phyloP scores from a whole-genome alignment of 768 basidiomycete species.

The Mycena haematopus region DNA sequence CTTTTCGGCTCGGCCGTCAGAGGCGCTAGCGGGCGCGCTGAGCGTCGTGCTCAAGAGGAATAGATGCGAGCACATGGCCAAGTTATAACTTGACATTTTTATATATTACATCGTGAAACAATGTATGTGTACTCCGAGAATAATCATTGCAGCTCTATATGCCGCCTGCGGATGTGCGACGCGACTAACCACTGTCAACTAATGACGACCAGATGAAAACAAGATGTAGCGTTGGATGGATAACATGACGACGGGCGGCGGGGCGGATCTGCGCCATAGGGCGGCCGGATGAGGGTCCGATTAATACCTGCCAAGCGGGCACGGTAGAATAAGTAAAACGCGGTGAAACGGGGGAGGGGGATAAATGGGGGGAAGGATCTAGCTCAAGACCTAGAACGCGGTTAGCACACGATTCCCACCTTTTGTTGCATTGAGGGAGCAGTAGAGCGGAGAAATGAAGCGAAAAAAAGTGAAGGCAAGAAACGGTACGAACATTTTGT shows the following conservation, averaged over 20 bases:
- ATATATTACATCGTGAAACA: conserved; percentile 13
- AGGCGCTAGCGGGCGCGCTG: too few relatives aligned
- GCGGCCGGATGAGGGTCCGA: conserved; percentile 19
- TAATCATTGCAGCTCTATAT: conserved; percentile 19
- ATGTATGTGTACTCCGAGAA: conserved; percentile 21
- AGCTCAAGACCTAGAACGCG: conserved; percentile 59
- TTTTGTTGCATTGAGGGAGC: conserved; percentile 32
- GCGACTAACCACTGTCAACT: neutral
- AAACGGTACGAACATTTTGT: conserved; percentile 81
- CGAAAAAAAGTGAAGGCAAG: conserved; percentile 22
- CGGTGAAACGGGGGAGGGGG: conserved; percentile 24
- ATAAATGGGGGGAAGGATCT: conserved; percentile 10
- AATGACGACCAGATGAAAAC: conserved; percentile 12
- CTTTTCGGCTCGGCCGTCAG: too few relatives aligned
- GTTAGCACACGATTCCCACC: conserved; percentile 46
- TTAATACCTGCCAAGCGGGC: conserved; percentile 34
- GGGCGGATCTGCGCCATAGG: conserved; percentile 7
- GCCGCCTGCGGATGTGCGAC: conserved; percentile 5
- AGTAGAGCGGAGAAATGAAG: conserved; percentile 29
- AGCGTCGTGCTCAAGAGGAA: too few relatives aligned
- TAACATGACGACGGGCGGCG: neutral
- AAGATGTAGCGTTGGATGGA: conserved; percentile 18
- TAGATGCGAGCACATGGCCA: neutral
- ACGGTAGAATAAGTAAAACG: conserved; percentile 24
- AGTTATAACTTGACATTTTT: neutral